phyloP scores from a whole-genome alignment of 2,329 filamentous ascomycete genomes.

The Hypoxylon sp. region DNA sequence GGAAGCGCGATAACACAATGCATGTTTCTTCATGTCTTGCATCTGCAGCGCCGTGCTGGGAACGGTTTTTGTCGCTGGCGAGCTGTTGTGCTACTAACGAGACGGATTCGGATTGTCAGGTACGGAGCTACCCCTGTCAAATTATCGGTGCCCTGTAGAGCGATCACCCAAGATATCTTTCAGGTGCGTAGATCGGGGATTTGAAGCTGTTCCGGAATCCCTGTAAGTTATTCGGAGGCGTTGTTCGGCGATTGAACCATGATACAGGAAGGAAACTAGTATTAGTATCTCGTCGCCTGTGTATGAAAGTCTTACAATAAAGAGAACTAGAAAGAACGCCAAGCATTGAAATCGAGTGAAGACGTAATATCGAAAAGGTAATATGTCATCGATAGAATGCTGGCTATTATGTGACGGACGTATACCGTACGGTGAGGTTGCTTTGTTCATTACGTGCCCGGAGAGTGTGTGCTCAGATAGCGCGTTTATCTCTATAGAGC shows the following conservation, averaged over 20 bases:
- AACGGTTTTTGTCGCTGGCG: constrained; percentile 44
- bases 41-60: constrained; percentile 36
- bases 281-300: not conserved
- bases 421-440: not conserved
- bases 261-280: constrained; percentile 10
- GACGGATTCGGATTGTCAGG: constrained; percentile 34
- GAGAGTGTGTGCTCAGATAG: not conserved
- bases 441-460: not conserved
- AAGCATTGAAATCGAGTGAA: constrained; percentile 1
- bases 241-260: constrained; percentile 5
- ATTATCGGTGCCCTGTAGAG: constrained; percentile 14
- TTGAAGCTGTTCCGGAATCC: constrained; percentile 18
- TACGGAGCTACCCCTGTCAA: constrained; percentile 38
- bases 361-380: constrained; percentile 4
- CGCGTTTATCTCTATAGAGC: not conserved
- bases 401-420: not conserved
- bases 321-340: not conserved
- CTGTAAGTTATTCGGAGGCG: not conserved
- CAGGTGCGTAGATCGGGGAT: constrained; percentile 34
- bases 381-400: too few species aligned
- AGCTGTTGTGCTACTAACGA: constrained; percentile 39
- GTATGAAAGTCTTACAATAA: not conserved
- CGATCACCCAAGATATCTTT: constrained; percentile 35
- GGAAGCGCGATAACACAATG: constrained; percentile 30
- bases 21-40: constrained; percentile 39